Base-by-base conservation (phyloP, 495 filamentous ascomycete genomes). In the Aspergillus nanangensis region DNA sequence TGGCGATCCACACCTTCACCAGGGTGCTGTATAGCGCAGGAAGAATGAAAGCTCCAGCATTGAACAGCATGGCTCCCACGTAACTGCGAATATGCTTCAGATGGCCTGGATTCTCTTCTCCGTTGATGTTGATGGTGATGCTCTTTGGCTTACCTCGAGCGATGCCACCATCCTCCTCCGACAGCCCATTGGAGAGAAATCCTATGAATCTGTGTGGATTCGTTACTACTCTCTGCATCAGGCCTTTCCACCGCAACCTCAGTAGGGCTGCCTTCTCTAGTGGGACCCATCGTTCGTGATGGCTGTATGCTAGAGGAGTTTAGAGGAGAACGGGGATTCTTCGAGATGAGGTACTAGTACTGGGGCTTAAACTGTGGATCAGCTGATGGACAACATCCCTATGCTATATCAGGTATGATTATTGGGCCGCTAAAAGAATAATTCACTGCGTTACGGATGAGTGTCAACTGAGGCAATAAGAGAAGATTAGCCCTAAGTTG, bases 1-100 rank as follows among this genome's bases (percentile, higher is more conserved):
- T 73, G 5, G 86, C 82, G 14, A 90, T 74, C 86, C 83, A 89
- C 19, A 88, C 70, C 59, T 90, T 90, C 47, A 74, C 75, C 1
- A 89, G 74, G 1, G 86, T 89, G 9, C 60, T 62, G 60, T 89
- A 88, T 1, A 90, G 62, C 0, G 85, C 84, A 1, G 82, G 86
- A 0, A 88, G 74, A 19, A 80, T 52, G 56, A 88, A 88, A 5
- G 82, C 73, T 32, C 60, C 67, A 19, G 82, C 19, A 54, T 90
- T 88, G 67, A 86, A 82, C 9, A 79, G 38, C 2, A 87, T 58
- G 3, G 82, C 74, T 5, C 82, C 80, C 8, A 49, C 45, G 55
- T 81, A 89, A 22, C 69, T 68, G 37, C 18, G 17, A 9, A 50
- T 20, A 7, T 14, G 41, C 15, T 31, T 50, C 40, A 57, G 38